phyloP scores from a whole-genome alignment of 1,139 yeast genomes.

The Blastobotrys illinoisensis region DNA sequence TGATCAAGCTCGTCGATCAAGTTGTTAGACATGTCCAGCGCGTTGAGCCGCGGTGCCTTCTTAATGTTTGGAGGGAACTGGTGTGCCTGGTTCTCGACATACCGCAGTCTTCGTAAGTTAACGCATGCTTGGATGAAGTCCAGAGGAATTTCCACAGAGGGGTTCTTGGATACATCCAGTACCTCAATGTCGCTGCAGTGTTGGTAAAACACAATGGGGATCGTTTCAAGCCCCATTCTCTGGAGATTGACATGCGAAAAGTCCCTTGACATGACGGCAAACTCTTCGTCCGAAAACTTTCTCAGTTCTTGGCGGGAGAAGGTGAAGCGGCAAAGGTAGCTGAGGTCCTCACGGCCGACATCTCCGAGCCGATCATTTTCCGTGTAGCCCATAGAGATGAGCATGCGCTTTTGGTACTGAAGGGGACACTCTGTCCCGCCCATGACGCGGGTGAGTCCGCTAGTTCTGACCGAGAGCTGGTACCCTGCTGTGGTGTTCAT shows the following conservation, averaged over 20 bases:
- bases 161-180: conserved; percentile 81
- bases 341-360: conserved; percentile 82
- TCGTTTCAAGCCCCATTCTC: conserved; percentile 71
- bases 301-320: conserved; percentile 67
- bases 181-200: conserved; percentile 78
- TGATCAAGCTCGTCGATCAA: conserved; percentile 29
- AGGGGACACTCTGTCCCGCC: conserved; percentile 74
- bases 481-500: conserved; percentile 50
- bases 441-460: conserved; percentile 70
- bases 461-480: conserved; percentile 74
- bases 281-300: conserved; percentile 63
- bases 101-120: conserved; percentile 60
- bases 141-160: conserved; percentile 74
- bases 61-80: conserved; percentile 69
- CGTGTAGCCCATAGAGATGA: conserved; percentile 74
- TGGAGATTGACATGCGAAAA: conserved; percentile 72
- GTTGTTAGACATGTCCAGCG: conserved; percentile 52
- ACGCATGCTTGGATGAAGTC: conserved; percentile 83
- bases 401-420: conserved; percentile 65
- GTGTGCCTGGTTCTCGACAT: conserved; percentile 68
- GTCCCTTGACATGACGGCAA: conserved; percentile 55
- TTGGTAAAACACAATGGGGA: conserved; percentile 77
- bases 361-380: conserved; percentile 70
- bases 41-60: conserved; percentile 61
- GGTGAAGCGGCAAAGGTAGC: conserved; percentile 79